Percentiles rank a stretch among this genome's conserved stretches.
Conservation (phyloP, 2,329 filamentous ascomycete genomes). For the Diplodia scrobiculata region DNA sequence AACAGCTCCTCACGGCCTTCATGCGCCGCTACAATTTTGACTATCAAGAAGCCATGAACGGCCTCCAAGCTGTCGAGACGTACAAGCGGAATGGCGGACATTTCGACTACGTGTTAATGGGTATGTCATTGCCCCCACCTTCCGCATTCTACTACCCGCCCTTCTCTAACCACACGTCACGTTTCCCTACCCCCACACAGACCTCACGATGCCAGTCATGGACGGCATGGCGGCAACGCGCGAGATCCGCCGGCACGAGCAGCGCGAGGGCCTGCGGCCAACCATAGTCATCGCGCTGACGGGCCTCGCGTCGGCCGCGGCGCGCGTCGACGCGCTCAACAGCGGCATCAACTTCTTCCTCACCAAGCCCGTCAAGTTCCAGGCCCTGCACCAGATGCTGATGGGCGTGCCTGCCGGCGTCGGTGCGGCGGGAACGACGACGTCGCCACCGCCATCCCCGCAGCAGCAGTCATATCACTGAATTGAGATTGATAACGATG, state of each 20-base stretch:
- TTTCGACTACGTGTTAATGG: constrained; percentile 41
- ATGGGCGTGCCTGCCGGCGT: background rate
- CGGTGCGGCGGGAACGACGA: background rate
- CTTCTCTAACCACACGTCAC: background rate
- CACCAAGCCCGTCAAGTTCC: constrained; percentile 41
- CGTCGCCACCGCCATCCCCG: background rate
- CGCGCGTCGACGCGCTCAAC: constrained; percentile 37
- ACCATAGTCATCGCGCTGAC: constrained; percentile 38
- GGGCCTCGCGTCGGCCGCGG: constrained; percentile 36
- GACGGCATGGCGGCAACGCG: constrained; percentile 43
- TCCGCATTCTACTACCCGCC: background rate
- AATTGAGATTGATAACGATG: background rate
- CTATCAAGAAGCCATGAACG: constrained; percentile 40
- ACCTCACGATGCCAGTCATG: constrained; percentile 45
- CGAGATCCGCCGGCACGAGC: constrained; percentile 40
- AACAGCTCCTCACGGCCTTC: constrained; percentile 40
- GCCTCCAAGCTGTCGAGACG: constrained; percentile 38
- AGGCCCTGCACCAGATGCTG: constrained; percentile 33
- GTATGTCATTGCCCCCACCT: constrained; percentile 23
- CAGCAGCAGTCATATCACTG: background rate
- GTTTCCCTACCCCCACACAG: constrained; percentile 26
- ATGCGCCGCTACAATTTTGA: constrained; percentile 36
- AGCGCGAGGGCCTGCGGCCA: constrained; percentile 32
- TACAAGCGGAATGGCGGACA: constrained; percentile 33
- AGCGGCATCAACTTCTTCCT: constrained; percentile 41